These are phyloP conservation scores for Ustilago esculenta DNA, from an alignment of 1,284 basidiomycete genomes.

Conservation along the genomic window DNA sequence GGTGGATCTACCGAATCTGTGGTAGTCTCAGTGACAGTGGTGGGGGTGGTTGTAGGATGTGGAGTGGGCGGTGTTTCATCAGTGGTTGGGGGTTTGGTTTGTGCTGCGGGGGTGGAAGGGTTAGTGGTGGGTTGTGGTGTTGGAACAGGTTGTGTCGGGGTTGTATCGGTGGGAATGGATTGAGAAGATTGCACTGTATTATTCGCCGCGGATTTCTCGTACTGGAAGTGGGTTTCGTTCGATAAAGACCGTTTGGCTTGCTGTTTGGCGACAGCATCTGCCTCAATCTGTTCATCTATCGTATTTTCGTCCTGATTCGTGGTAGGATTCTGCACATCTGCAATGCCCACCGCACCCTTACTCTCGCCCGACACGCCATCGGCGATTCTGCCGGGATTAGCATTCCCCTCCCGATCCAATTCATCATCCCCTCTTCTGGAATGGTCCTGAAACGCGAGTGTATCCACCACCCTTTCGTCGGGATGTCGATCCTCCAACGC, in stretches of 20 bases:
- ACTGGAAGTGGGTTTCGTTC: no score
- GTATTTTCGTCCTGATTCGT: conserved; percentile 5
- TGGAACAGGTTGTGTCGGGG: no score
- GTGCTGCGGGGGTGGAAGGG: neutral
- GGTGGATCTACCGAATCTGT: no score
- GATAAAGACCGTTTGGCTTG: neutral
- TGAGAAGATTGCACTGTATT: no score
- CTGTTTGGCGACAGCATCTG: conserved; percentile 10
- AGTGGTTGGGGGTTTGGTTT: neutral
- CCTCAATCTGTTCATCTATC: conserved; percentile 28
- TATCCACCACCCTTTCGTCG: conserved; percentile 28
- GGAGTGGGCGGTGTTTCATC: no score
- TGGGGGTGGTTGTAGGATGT: no score
- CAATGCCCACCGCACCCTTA: conserved; percentile 6
- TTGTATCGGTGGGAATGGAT: no score
- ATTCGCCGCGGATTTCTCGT: no score
- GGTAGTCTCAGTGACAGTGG: no score
- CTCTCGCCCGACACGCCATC: neutral
- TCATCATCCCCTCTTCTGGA: conserved; percentile 49
- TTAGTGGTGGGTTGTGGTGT: conserved; percentile 2
- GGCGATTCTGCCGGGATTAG: conserved; percentile 13
- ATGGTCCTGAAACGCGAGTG: conserved; percentile 37
- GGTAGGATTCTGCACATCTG: conserved; percentile 7
- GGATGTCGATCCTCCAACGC: conserved; percentile 27
- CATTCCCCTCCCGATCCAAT: conserved; percentile 29